These are phyloP conservation scores for Ogataea trehaloabstinens DNA, from an alignment of 805 yeast genomes.

Conservation along the genomic window DNA sequence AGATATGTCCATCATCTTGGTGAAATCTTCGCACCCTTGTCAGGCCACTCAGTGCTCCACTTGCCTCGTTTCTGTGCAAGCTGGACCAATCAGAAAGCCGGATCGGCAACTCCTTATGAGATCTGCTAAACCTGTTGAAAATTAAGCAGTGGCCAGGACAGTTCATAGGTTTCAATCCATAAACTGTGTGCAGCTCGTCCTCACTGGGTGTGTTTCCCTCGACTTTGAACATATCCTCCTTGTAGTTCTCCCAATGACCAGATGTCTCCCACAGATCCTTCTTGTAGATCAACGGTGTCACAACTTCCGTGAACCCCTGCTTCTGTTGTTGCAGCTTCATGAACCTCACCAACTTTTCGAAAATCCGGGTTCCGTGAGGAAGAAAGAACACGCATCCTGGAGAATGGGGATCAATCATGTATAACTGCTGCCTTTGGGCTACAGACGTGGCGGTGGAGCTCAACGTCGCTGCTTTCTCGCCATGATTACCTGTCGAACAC, in stretches of 20 bases:
- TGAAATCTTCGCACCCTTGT: constrained; percentile 94
- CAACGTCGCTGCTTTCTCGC: constrained; percentile 12
- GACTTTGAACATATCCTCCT: constrained; percentile 91
- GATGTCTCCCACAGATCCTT: constrained; percentile 83
- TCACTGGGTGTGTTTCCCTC: constrained; percentile 48
- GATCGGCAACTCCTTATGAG: constrained; percentile 84
- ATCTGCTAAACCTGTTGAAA: constrained; percentile 69
- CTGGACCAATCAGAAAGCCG: constrained; percentile 87
- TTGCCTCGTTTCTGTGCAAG: constrained; percentile 89
- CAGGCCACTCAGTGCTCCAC: constrained; percentile 90
- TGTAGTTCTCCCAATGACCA: constrained; percentile 95
- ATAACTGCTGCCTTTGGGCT: constrained; percentile 70
- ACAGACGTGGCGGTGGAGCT: constrained; percentile 28
- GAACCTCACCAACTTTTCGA: constrained; percentile 73
- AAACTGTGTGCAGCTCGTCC: constrained; percentile 39
- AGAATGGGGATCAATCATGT: constrained; percentile 72
- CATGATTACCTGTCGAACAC: constrained; percentile 5
- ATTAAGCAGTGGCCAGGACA: constrained; percentile 78
- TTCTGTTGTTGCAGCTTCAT: constrained; percentile 81
- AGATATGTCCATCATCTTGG: constrained; percentile 97
- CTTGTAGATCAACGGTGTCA: constrained; percentile 86
- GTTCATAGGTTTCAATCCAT: constrained; percentile 85
- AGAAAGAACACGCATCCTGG: constrained; percentile 93
- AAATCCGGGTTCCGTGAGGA: constrained; percentile 88
- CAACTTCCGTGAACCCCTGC: constrained; percentile 87